These are phyloP conservation scores for Arxiozyma slooffiae DNA, from an alignment of 1,139 yeast species.

Conservation along the genomic window DNA sequence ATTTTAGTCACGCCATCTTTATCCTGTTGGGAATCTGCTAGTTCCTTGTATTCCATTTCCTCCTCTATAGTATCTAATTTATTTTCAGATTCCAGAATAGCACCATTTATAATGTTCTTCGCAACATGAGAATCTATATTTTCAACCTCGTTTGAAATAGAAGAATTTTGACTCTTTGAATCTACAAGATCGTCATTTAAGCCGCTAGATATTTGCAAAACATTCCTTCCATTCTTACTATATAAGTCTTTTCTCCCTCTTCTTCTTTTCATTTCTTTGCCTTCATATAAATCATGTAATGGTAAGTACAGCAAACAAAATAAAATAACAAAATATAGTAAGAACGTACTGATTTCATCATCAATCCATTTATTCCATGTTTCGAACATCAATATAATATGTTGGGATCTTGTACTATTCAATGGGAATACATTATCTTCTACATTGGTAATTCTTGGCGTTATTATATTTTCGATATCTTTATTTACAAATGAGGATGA, in stretches of 20 bases:
- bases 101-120: not conserved
- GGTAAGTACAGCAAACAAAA: not conserved
- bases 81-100: not conserved
- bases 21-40: not conserved
- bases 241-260: not conserved
- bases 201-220: not conserved
- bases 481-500: not conserved
- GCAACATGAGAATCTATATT: not conserved
- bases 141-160: not conserved
- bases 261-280: not conserved
- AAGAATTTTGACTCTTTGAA: not conserved
- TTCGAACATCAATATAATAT: not conserved
- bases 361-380: constrained; percentile 1
- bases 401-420: not conserved
- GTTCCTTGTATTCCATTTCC: not conserved
- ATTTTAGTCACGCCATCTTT: not conserved
- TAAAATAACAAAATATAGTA: not conserved
- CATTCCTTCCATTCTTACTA: not conserved
- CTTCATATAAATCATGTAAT: not conserved
- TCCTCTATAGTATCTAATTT: not conserved
- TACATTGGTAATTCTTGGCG: not conserved
- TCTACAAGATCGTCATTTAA: not conserved
- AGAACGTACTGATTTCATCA: not conserved
- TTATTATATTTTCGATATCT: not conserved
- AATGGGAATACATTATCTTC: not conserved